Evolutionary conservation across 768 basidiomycete species (phyloP), one percentile per base, ranked within the genome.

Genomic region (Hypsizygus marmoreus): DNA sequence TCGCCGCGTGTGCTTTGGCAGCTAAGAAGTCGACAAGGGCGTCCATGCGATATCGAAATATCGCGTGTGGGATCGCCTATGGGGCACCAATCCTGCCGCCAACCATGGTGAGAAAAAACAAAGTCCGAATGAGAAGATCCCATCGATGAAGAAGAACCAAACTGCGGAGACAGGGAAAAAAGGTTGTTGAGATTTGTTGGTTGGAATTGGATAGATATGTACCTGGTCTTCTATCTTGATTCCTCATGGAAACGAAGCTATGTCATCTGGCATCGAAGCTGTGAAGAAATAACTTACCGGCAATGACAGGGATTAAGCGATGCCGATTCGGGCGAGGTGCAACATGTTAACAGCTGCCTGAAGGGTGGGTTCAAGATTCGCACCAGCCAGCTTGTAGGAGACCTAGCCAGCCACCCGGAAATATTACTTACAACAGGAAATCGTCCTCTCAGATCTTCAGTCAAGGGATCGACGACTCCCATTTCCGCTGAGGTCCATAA

Each of bases 1-100:
- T 46, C 38, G 23, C 48, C 48, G 29, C 45, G 40, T 54, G 52
- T 47, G 22, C 26, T 26, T 36, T 43, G 41, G 43, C 29, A n/a
- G 31, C 23, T 20, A 39, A 33, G 29, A 28, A 7, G 9, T 20
- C 35, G 30, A 11, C 37, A 23, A 7, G 28, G 26, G 29, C 17
- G 30, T 40, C 32, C 40, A 41, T 49, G n/a, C n/a, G n/a, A 41
- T 45, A 30, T 45, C 28, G 26, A 31, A 19, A 53, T 45, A 40
- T 39, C 34, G 43, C 49, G 34, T 48, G 30, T 38, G 35, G 9
- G 34, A 41, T 26, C 33, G 41, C n/a, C n/a, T n/a, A n/a, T 4
- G 24, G 30, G 26, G 34, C 34, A 39, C 35, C 24, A 42, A 49
- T 43, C 43, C 43, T 49, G 43, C 36, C 29, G 43, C n/a, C n/a